Base-by-base conservation (phyloP, 106 monocot genomes). In the Platanthera zijinensis region DNA sequence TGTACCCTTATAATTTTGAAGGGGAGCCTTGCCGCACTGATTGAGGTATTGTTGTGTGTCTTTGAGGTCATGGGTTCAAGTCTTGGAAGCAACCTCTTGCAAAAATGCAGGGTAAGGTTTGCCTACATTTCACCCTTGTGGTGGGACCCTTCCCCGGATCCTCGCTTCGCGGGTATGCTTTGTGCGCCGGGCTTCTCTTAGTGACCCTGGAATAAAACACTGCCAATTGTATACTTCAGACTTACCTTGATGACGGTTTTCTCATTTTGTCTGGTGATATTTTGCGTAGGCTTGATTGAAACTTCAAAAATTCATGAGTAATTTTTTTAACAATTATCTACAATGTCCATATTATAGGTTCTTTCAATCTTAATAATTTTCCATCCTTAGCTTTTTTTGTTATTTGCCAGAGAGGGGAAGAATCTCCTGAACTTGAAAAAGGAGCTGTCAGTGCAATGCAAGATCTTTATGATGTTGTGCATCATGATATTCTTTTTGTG, bases 381-480 rank as follows among this genome's bases (percentile, higher is more conserved):
- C 13, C 14, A 69, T 46, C 21, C n/a, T 7, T 70, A 48, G 6
- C 9, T 25, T 11, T 25, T 51, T 10, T 22, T 78, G 25, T 78
- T 63, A 12, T 46, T 80, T 80, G 50, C 10, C 57, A 96, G 93
- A 89, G 84, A 84, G 83, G 52, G 48, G 74, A 84, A 12, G 87
- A 91, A 54, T 83, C 87, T 15, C 62, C 84, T 67, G 89, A 97
- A 51, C 71, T 86, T 53, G 47, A 73, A 73, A 78, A 82, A 69
- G 96, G 96, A 7, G 93, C 91, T 45, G 77, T 93, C 45, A 91
- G 91, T 78, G 96, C 96, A 14, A 86, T 94, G 32, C 96, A 89
- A 76, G 96, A 97, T 87, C 86, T 97, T 73, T 89, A 93, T 88
- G 93, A 97, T 78, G 87, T 89, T 61, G 69, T 97, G 56, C 91